Base-by-base conservation (phyloP, 306 rosid genomes). In the Cotoneaster glaucophyllus region DNA sequence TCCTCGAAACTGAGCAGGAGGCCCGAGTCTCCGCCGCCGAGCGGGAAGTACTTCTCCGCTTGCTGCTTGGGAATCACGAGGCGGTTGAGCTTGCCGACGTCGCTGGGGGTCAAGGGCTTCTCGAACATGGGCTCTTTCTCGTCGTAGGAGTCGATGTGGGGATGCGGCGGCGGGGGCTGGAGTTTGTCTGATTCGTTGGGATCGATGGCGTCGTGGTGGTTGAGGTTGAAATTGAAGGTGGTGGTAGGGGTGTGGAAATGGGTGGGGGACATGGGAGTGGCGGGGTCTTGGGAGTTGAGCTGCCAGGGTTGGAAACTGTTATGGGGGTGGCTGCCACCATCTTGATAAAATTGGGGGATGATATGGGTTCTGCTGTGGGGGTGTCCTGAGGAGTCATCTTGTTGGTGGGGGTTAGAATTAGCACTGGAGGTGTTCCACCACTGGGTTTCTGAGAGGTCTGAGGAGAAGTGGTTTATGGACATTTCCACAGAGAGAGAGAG, bases 81-180 rank as follows among this genome's bases (percentile, higher is more conserved):
- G 5, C 99, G 91, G 89, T 95, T 95, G 2, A 95, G 96, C 82
- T 95, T 95, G 2, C 99, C 99, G 12, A 95, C 99, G 84, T 95
- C 99, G 41, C 97, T 90, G 0, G 99, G 99, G 0, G 99, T 95
- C 44, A 95, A 62, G 4, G 99, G 93, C 82, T 95, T 95, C 83
- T 95, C 99, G 76, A 95, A 95, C 99, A 96, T 89, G 22, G 86
- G 67, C 24, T 90, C 96, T 52, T 88, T 90, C 24, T 88, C 96
- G 59, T 88, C 89, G 15, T 88, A 83, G 8, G 69, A 62, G 43
- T 25, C 22, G 48, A 18, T 14, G 44, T 32, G 17, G 64, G 25
- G 59, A 26, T 9, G 22, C 7, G 8, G 63, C 26, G 8, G 66
- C 5, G 8, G 37, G 3, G 54, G 56, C 2, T 4, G 70, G 28